Evolutionary conservation across 2,329 filamentous ascomycete genomes (phyloP).

Genomic region (Trichoderma sp.): DNA sequence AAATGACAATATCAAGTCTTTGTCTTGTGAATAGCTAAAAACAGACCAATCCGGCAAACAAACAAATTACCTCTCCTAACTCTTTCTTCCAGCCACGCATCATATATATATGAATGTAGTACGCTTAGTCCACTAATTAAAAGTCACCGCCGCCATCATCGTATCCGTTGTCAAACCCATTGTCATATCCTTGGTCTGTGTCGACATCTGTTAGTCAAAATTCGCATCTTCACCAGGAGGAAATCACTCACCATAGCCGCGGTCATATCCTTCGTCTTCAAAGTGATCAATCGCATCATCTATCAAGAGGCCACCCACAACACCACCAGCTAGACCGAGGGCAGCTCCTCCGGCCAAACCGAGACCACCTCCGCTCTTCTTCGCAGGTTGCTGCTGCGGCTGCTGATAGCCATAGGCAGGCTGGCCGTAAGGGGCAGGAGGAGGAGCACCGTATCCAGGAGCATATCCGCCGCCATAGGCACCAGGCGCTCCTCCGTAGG

Average conservation of each 20-base stretch:
- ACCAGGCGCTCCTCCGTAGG: constrained; percentile 1
- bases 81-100: background rate
- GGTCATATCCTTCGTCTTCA: constrained; percentile 57
- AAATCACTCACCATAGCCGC: constrained; percentile 43
- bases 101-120: background rate
- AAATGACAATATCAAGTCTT: background rate
- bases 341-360: constrained; percentile 74
- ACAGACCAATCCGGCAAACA: background rate
- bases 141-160: constrained; percentile 22
- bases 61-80: background rate
- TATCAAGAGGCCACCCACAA: constrained; percentile 76
- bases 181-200: constrained; percentile 34
- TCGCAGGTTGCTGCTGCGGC: constrained; percentile 39
- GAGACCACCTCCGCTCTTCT: constrained; percentile 48
- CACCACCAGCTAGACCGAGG: constrained; percentile 76
- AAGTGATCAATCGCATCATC: constrained; percentile 66
- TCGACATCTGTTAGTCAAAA: background rate
- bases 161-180: constrained; percentile 26
- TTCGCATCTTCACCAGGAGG: background rate
- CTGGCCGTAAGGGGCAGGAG: constrained; percentile 28
- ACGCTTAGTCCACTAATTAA: background rate
- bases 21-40: background rate
- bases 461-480: constrained; percentile 2
- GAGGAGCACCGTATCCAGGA: constrained; percentile 22
- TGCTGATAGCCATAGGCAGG: constrained; percentile 33